Evolutionary conservation across 2,329 filamentous ascomycete genomes (phyloP).

Genomic region (Xylariaceae sp.): DNA sequence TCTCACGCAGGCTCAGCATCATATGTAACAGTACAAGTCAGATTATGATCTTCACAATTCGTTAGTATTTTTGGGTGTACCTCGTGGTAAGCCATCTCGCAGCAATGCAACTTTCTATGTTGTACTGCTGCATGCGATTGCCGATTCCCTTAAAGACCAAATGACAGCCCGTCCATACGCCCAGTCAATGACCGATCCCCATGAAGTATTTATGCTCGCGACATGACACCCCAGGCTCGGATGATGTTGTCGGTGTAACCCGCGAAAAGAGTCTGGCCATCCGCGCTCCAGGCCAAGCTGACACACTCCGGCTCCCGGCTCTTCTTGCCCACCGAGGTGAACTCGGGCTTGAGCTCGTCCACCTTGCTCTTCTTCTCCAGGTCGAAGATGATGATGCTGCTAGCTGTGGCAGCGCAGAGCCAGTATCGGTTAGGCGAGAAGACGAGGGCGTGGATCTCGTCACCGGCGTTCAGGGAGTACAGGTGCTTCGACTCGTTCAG

Average conservation of each 20-base stretch:
- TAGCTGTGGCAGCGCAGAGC: slow-evolving; percentile 96
- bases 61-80: slow-evolving; percentile 25
- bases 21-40: too few species aligned
- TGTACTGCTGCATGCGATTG: slow-evolving; percentile 26
- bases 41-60: slow-evolving; percentile 23
- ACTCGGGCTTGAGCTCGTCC: slow-evolving; percentile 98
- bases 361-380: slow-evolving; percentile 99
- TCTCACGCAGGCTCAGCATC: too few species aligned
- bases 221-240: slow-evolving; percentile 97
- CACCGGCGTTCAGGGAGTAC: slow-evolving; percentile 98
- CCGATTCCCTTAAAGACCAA: slow-evolving; percentile 30
- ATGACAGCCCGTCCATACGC: slow-evolving; percentile 31
- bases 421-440: slow-evolving; percentile 99
- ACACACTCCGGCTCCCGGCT: slow-evolving; percentile 98
- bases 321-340: slow-evolving; percentile 96
- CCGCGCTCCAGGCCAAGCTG: slow-evolving; percentile 93
- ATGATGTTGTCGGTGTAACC: slow-evolving; percentile 99
- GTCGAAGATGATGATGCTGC: slow-evolving; percentile 99
- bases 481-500: slow-evolving; percentile 99
- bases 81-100: slow-evolving; percentile 23
- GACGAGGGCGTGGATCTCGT: slow-evolving; percentile 99
- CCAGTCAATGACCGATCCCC: slow-evolving; percentile 30
- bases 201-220: slow-evolving; percentile 62
- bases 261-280: slow-evolving; percentile 98
- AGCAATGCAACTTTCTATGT: slow-evolving; percentile 20